Evolutionary conservation across 768 basidiomycete genomes (phyloP).

Genomic region (Agaricus subrufescens): DNA sequence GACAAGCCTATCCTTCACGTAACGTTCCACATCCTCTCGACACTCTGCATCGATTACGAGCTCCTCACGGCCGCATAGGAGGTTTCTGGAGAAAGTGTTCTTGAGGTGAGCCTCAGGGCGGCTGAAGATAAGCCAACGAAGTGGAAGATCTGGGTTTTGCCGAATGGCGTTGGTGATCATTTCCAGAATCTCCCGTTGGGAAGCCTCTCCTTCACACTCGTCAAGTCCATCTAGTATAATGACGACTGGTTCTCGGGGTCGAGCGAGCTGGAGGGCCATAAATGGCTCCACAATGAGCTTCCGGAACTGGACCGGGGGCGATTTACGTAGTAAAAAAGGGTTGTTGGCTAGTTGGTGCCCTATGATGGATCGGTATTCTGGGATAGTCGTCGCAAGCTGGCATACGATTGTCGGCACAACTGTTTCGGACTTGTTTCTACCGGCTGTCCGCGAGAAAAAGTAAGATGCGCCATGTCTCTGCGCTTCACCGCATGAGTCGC

Average conservation of each 20-base stretch:
- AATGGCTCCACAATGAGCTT: neutral
- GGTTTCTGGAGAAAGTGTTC: neutral
- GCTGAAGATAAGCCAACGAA: neutral
- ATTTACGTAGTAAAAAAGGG: neutral
- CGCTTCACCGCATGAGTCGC: neutral
- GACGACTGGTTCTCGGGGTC: neutral
- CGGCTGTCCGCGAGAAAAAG: neutral
- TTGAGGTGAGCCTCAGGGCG: neutral
- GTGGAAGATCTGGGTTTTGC: neutral
- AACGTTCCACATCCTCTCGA: neutral
- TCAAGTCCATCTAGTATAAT: neutral
- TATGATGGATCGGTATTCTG: neutral
- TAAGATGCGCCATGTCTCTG: conserved; percentile 3
- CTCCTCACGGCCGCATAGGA: neutral
- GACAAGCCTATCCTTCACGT: neutral
- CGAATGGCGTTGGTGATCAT: neutral
- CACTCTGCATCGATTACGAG: neutral
- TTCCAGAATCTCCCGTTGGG: neutral
- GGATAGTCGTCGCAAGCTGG: neutral
- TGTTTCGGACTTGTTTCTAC: neutral
- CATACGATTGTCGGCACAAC: neutral
- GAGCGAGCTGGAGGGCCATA: neutral
- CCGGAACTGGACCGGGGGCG: neutral
- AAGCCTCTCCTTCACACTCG: neutral
- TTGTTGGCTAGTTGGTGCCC: neutral